Evolutionary conservation across 73 alveolate genomes (phyloP).

Genomic region (Paramecium caudatum): DNA sequence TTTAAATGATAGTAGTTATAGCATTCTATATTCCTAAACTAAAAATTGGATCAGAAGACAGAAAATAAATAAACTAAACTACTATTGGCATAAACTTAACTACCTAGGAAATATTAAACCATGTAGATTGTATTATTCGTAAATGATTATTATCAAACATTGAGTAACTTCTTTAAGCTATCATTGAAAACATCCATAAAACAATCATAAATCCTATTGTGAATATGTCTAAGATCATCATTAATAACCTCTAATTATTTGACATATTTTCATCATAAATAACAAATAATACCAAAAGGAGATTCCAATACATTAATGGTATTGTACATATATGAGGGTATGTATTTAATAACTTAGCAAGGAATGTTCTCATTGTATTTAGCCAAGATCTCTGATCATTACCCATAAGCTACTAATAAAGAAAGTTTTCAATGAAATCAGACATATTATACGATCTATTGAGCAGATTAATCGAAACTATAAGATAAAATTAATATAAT

Average conservation of each 20-base stretch:
- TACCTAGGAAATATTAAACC: conserved; percentile 17
- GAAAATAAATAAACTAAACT: background rate
- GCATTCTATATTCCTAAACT: background rate
- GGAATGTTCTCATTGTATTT: background rate
- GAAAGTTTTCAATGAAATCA: conserved; percentile 28
- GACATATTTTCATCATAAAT: background rate
- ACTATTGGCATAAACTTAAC: conserved; percentile 43
- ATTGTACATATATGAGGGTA: conserved; percentile 22
- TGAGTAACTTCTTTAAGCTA: background rate
- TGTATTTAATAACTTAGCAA: conserved; percentile 35
- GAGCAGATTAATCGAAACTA: conserved; percentile 53
- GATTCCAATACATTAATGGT: conserved; percentile 63
- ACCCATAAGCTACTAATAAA: conserved; percentile 38
- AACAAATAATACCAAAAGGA: background rate
- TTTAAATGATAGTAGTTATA: background rate
- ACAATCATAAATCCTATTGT: background rate
- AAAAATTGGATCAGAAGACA: background rate
- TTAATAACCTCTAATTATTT: background rate
- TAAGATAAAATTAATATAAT: background rate
- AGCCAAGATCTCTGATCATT: conserved; percentile 25
- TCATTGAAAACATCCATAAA: background rate
- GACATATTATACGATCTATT: conserved; percentile 52
- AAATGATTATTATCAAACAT: conserved; percentile 33
- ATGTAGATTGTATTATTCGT: background rate
- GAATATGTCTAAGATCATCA: background rate